These are phyloP conservation scores for Pochonia chlamydosporia DNA, from an alignment of 2,329 filamentous ascomycete species.

Conservation along the genomic window DNA sequence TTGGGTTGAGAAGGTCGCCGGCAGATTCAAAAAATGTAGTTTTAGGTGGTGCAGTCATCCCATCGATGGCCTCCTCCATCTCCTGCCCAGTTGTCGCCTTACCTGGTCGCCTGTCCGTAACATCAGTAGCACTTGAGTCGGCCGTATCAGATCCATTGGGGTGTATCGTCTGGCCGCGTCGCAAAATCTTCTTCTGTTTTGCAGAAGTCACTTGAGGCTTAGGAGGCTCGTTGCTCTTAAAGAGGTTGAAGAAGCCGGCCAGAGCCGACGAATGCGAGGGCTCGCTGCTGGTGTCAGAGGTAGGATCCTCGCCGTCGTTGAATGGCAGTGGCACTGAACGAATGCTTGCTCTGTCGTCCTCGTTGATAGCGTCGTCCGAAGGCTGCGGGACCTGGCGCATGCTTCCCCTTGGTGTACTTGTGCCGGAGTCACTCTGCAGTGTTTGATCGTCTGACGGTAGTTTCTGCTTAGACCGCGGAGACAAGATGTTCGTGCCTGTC, in stretches of 20 bases:
- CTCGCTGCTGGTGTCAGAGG: slow-evolving; percentile 21
- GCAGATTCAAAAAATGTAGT: slow-evolving; percentile 95
- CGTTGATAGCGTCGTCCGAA: slow-evolving; percentile 54
- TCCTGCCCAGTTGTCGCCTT: slow-evolving; percentile 47
- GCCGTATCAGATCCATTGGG: slow-evolving; percentile 20
- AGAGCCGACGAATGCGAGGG: slow-evolving; percentile 37
- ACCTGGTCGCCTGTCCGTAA: slow-evolving; percentile 15
- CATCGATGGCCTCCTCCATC: slow-evolving; percentile 35
- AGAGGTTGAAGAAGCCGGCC: slow-evolving; percentile 65
- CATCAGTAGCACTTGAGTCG: slow-evolving; percentile 12
- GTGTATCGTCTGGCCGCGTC: slow-evolving; percentile 66
- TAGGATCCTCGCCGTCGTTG: slow-evolving; percentile 19
- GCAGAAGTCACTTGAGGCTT: slow-evolving; percentile 45
- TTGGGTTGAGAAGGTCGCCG: slow-evolving; percentile 85
- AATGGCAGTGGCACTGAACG: slow-evolving; percentile 34
- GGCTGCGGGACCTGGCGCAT: slow-evolving; percentile 65
- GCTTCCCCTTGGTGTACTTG: slow-evolving; percentile 30
- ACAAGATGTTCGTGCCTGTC: slow-evolving; percentile 59
- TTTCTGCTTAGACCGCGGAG: slow-evolving; percentile 39
- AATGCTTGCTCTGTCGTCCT: slow-evolving; percentile 59
- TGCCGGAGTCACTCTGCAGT: slow-evolving; percentile 25
- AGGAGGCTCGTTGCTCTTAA: slow-evolving; percentile 52
- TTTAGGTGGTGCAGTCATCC: slow-evolving; percentile 67
- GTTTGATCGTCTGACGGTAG: slow-evolving; percentile 25
- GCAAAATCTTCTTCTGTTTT: slow-evolving; percentile 66